These are phyloP conservation scores for Magnusiomyces fungicola DNA, from an alignment of 1,139 yeast genomes.

Conservation along the genomic window DNA sequence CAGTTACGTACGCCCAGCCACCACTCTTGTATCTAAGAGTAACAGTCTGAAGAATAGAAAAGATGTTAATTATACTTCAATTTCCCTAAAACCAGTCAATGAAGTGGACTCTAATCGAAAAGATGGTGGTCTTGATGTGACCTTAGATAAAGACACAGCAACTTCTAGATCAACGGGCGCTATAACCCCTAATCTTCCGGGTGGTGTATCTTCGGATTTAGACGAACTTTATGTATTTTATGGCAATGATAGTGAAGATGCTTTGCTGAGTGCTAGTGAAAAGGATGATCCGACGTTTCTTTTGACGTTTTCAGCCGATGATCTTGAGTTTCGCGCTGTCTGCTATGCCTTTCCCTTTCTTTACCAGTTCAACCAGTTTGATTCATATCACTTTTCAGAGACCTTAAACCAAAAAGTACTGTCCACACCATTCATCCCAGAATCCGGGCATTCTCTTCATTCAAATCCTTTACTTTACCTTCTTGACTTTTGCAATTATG, in stretches of 20 bases:
- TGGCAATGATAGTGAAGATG: background rate
- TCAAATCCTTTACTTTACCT: background rate
- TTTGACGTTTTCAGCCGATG: background rate
- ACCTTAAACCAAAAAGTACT: background rate
- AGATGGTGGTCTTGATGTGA: no score
- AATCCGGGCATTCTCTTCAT: background rate
- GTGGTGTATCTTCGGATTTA: no score
- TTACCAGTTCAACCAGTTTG: background rate
- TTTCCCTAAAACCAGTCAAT: no score
- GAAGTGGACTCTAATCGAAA: no score
- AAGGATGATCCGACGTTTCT: background rate
- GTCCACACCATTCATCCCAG: background rate
- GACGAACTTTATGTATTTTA: background rate
- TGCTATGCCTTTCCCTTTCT: slow-evolving; percentile 1
- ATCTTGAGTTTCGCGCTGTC: background rate
- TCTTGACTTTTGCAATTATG: background rate
- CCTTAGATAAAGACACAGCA: no score
- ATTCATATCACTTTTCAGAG: background rate
- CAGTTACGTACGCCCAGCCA: no score
- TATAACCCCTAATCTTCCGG: no score
- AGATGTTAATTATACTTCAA: no score
- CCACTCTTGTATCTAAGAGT: no score
- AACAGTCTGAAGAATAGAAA: no score
- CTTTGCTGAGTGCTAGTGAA: background rate
- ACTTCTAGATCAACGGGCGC: no score